Conservation (phyloP, 2,329 filamentous ascomycete genomes). For the Bipolaris zeicola region DNA sequence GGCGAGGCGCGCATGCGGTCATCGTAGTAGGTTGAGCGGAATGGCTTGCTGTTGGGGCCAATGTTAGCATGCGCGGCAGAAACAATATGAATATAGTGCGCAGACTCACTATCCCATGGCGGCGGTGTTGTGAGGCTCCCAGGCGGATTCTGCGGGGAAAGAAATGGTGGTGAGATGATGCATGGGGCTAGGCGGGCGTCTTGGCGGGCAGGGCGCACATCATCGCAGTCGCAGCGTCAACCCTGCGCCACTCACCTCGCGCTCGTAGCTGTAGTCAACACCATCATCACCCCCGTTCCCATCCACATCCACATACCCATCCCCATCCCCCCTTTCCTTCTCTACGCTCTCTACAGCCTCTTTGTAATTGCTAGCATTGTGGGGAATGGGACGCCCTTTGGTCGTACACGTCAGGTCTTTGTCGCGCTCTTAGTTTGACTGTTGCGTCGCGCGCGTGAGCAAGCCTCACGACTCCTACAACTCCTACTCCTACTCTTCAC, state of each 20-base stretch:
- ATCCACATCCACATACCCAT: slow-evolving; percentile 25
- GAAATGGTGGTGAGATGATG: slow-evolving; percentile 25
- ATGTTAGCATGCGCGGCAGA: slow-evolving; percentile 16
- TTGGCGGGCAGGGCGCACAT: slow-evolving; percentile 20
- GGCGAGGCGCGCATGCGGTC: slow-evolving; percentile 82
- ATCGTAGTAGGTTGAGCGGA: slow-evolving; percentile 87
- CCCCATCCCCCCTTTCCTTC: slow-evolving; percentile 28
- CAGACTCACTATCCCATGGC: slow-evolving; percentile 45
- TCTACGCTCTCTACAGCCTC: slow-evolving; percentile 29
- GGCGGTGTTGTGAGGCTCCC: slow-evolving; percentile 27
- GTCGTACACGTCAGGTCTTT: slow-evolving; percentile 31
- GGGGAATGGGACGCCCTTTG: slow-evolving; percentile 37
- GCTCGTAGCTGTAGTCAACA: slow-evolving; percentile 23
- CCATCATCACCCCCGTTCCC: slow-evolving; percentile 23
- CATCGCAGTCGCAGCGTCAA: slow-evolving; percentile 13
- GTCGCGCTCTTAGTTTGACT: slow-evolving; percentile 38
- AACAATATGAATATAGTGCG: too few relatives aligned
- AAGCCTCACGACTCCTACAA: slow-evolving; percentile 22
- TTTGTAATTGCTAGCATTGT: slow-evolving; percentile 26
- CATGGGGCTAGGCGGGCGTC: slow-evolving; percentile 17
- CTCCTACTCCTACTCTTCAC: slow-evolving; percentile 22
- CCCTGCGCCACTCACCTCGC: slow-evolving; percentile 16
- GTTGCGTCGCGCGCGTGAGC: slow-evolving; percentile 38
- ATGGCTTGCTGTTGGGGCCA: slow-evolving; percentile 45
- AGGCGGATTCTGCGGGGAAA: slow-evolving; percentile 25